Evolutionary conservation across 345 rosid species (phyloP), one percentile per base, ranked within the genome.

Genomic region (Zanthoxylum bungeanum): DNA sequence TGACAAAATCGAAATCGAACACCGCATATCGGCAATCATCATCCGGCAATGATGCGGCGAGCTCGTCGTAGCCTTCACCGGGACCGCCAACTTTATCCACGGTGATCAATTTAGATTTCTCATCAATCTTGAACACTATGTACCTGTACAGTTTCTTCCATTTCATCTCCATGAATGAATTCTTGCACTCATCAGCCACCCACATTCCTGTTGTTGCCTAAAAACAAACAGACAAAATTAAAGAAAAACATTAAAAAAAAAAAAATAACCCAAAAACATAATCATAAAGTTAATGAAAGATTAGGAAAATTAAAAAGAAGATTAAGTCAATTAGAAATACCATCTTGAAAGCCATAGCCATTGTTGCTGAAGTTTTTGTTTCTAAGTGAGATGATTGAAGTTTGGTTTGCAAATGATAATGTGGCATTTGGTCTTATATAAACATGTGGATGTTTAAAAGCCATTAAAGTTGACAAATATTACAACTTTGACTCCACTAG

Each of bases 281-380:
- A 31, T 37, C 28, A 51, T 4, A 4, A 7, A 4, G 8, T 19
- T 5, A n/a, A n/a, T n/a, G 22, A 16, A 5, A 10, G 17, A 31
- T 7, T 2, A 60, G 62, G 14, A 12, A n/a, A n/a, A n/a, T n/a
- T 61, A 7, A 14, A 14, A 63, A 17, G 27, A 14, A 0, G 7
- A 16, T 10, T n/a, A 36, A 12, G 49, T n/a, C n/a, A n/a, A n/a
- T n/a, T n/a, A 21, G 9, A 27, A 39, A 0, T 85, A 93, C 98
- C 98, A 93, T 93, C 84, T 93, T 91, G 90, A 91, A 93, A 80
- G 98, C 97, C 98, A 91, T 91, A 17, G 98, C 98, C 98, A 93
- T 93, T 77, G 79, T 58, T 85, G 88, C 37, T 68, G 39, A 27
- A 39, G 2, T 9, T n/a, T n/a, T n/a, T n/a, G n/a, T n/a, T n/a